phyloP scores from a whole-genome alignment of 495 filamentous ascomycete genomes.

The Aspergillus campestris region DNA sequence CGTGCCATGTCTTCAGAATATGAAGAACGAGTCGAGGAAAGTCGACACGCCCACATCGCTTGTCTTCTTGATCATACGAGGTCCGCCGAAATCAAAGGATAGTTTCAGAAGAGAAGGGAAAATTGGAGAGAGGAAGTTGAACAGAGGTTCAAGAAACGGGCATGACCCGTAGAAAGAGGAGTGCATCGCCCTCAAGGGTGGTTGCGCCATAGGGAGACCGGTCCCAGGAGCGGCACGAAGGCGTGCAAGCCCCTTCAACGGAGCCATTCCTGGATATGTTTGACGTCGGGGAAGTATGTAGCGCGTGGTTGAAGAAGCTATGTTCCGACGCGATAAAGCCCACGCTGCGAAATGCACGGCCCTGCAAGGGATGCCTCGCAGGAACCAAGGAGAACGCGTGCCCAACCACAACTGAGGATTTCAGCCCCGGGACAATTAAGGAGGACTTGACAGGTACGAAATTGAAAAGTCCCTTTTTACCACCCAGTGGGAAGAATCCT shows the following conservation, averaged over 20 bases:
- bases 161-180: slow-evolving; percentile 16
- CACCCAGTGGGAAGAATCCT: too few species aligned
- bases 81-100: slow-evolving; percentile 2
- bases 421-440: slow-evolving; percentile 12
- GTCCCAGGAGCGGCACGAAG: slow-evolving; percentile 27
- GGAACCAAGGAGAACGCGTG: slow-evolving; percentile 19
- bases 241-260: slow-evolving; percentile 23
- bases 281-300: slow-evolving; percentile 36
- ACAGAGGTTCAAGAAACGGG: slow-evolving; percentile 13
- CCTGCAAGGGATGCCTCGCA: slow-evolving; percentile 32
- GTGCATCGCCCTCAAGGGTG: slow-evolving; percentile 13
- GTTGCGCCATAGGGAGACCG: slow-evolving; percentile 25
- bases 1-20: slow-evolving; percentile 21
- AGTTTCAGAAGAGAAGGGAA: slow-evolving; percentile 4
- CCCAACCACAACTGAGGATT: slow-evolving; percentile 19
- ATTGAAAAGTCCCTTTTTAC: not conserved
- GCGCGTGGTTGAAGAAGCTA: slow-evolving; percentile 17
- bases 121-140: slow-evolving; percentile 3
- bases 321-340: slow-evolving; percentile 13
- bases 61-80: not conserved
- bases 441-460: not conserved
- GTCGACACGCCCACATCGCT: slow-evolving; percentile 10
- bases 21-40: slow-evolving; percentile 7
- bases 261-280: slow-evolving; percentile 43
- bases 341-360: slow-evolving; percentile 26